Evolutionary conservation across 495 filamentous ascomycete species (phyloP).

Genomic region (Parathielavia appendiculata): DNA sequence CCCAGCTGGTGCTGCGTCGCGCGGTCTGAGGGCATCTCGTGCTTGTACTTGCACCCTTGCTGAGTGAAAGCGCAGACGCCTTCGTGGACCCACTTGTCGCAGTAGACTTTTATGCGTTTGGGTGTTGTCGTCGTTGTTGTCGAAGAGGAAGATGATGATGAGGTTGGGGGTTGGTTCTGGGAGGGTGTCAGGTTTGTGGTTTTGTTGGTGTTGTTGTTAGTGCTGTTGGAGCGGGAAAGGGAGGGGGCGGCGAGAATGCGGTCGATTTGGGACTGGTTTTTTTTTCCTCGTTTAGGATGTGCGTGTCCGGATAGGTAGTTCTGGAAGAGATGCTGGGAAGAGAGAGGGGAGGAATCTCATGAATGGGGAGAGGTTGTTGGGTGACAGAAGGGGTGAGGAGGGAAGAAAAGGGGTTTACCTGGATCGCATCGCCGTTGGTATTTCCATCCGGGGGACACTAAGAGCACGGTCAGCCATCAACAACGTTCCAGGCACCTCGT

Average conservation of each 20-base stretch:
- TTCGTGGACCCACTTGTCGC: slow-evolving; percentile 79
- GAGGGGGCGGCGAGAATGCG: slow-evolving; percentile 16
- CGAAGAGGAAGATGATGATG: no score
- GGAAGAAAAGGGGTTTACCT: slow-evolving; percentile 28
- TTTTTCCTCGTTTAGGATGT: neutral
- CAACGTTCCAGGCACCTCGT: neutral
- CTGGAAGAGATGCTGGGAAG: neutral
- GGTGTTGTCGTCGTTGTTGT: slow-evolving; percentile 27
- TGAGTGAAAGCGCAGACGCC: slow-evolving; percentile 80
- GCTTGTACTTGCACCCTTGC: slow-evolving; percentile 79
- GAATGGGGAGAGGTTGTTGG: neutral
- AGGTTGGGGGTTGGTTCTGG: neutral
- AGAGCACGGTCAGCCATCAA: neutral
- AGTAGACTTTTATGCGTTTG: slow-evolving; percentile 62
- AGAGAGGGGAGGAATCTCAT: neutral
- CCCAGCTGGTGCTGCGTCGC: slow-evolving; percentile 59
- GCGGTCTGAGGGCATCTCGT: slow-evolving; percentile 70
- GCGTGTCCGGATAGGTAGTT: neutral
- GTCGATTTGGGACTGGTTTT: slow-evolving; percentile 23
- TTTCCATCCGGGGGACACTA: neutral
- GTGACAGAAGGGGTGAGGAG: neutral
- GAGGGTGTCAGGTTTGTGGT: no score
- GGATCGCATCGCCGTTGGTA: slow-evolving; percentile 27
- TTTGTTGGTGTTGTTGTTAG: neutral
- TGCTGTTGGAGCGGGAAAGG: neutral